Conservation (phyloP, 208 protist genomes). For the Leishmania martiniquensis region DNA sequence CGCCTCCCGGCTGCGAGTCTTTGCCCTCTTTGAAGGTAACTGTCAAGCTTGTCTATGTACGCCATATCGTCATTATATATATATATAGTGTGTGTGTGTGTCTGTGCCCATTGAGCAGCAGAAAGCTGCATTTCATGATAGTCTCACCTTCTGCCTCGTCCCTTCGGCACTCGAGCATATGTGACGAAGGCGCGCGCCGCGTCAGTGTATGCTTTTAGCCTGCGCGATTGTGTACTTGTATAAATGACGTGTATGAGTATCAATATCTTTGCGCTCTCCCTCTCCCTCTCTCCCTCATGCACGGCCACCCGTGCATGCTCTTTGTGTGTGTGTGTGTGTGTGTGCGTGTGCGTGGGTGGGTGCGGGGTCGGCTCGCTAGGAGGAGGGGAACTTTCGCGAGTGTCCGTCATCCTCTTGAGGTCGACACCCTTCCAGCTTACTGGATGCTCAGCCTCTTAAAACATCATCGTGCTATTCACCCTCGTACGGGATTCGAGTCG, state of each 20-base stretch:
- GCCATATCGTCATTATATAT: conserved; percentile 3
- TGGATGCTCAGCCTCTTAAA: not conserved
- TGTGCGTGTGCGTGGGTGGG: not conserved
- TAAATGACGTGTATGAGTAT: not conserved
- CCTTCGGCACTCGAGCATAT: not conserved
- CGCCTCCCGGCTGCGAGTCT: not conserved
- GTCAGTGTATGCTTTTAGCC: not conserved
- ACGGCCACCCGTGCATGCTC: too few relatives aligned
- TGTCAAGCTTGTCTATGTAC: not conserved
- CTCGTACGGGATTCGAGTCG: not conserved
- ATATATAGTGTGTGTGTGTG: not conserved
- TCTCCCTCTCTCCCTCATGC: too few relatives aligned
- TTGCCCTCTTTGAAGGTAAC: not conserved
- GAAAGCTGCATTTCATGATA: not conserved
- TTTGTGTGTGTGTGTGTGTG: too few relatives aligned
- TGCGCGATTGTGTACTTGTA: not conserved
- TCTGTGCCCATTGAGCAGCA: not conserved
- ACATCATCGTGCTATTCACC: not conserved
- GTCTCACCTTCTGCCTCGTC: not conserved
- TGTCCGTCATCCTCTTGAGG: not conserved
- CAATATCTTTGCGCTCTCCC: too few relatives aligned
- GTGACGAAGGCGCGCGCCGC: not conserved
- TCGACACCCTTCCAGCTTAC: not conserved
- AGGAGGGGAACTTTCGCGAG: too few relatives aligned
- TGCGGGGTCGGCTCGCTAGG: too few relatives aligned